Evolutionary conservation across 2,329 filamentous ascomycete species (phyloP).

Genomic region (Ophiostoma montium): DNA sequence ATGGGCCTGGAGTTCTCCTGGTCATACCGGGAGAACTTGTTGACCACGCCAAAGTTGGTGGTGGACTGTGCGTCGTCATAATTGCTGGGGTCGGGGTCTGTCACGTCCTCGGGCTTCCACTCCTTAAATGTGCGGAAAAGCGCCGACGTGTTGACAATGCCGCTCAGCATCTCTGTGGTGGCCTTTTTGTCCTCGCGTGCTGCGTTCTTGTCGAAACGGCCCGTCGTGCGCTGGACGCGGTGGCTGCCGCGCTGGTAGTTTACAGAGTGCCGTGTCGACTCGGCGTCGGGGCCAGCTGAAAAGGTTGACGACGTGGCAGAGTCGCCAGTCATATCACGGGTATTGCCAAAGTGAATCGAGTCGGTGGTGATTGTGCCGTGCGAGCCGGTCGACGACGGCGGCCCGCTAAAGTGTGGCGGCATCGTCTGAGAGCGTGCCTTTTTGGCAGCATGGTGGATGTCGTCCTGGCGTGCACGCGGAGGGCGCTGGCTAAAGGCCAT

Average conservation of each 20-base stretch:
- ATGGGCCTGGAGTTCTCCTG: slow-evolving; percentile 10
- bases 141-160: slow-evolving; percentile 14
- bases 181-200: slow-evolving; percentile 3
- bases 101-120: slow-evolving; percentile 11
- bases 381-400: slow-evolving; percentile 15
- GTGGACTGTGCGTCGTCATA: slow-evolving; percentile 5
- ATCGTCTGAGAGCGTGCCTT: slow-evolving; percentile 11
- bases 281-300: slow-evolving; percentile 12
- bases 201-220: slow-evolving; percentile 10
- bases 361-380: slow-evolving; percentile 14
- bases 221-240: slow-evolving; percentile 10
- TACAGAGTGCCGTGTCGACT: slow-evolving; percentile 13
- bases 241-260: slow-evolving; percentile 10
- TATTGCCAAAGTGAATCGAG: slow-evolving; percentile 6
- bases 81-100: neutral
- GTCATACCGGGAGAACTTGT: slow-evolving; percentile 5
- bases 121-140: slow-evolving; percentile 14
- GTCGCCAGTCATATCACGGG: slow-evolving; percentile 4
- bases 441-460: slow-evolving; percentile 10
- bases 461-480: slow-evolving; percentile 24
- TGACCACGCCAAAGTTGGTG: slow-evolving; percentile 12
- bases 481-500: slow-evolving; percentile 11
- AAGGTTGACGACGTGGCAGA: slow-evolving; percentile 8
- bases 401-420: slow-evolving; percentile 13
- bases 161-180: slow-evolving; percentile 8